Base-by-base conservation (phyloP, 768 basidiomycete genomes). In the Ramaria sp. region DNA sequence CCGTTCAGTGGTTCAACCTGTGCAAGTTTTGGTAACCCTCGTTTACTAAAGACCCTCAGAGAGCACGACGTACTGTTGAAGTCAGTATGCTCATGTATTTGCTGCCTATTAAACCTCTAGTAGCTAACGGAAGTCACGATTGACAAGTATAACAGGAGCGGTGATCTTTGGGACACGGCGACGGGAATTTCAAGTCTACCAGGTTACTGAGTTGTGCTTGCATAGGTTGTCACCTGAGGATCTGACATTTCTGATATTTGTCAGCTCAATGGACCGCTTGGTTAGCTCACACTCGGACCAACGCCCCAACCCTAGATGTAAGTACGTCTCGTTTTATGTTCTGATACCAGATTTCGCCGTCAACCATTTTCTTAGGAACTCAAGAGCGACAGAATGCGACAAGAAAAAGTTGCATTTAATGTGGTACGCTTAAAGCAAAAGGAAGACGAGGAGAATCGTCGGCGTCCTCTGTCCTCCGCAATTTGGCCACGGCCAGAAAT, bases 381-480 rank as follows among this genome's bases (percentile, higher is more conserved):
- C 1, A 39, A 41, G 27, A 41, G 50, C 15, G 59, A 59, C 33
- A 15, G 33, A 45, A 12, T n/a, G 6, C 53, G 59, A 41, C 45
- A 51, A 56, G 38, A 50, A 30, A 30, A 45, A 12, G 15, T 59
- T 7, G 45, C 45, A 34, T 15, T 50, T 33, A 59, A 59, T 30
- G 54, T 59, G 37, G 59, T 45, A 30, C 47, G 41, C 22, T 38
- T 59, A 20, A 59, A 56, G 41, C 54, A 24, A n/a, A 45, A 55
- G 33, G 58, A 59, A 19, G 58, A 59, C 33, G 53, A 54, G 31
- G 47, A 57, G 31, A 30, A 30, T 31, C 54, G 43, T 15, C 45
- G 55, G 30, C 45, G 31, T 17, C 1, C 10, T 38, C 31, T 49
- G 37, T 5, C 30, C 20, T n/a, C 20, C 7, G 30, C 46, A 7